Conservation (phyloP, 139 green algal genomes). For the Trebouxia sp. region DNA sequence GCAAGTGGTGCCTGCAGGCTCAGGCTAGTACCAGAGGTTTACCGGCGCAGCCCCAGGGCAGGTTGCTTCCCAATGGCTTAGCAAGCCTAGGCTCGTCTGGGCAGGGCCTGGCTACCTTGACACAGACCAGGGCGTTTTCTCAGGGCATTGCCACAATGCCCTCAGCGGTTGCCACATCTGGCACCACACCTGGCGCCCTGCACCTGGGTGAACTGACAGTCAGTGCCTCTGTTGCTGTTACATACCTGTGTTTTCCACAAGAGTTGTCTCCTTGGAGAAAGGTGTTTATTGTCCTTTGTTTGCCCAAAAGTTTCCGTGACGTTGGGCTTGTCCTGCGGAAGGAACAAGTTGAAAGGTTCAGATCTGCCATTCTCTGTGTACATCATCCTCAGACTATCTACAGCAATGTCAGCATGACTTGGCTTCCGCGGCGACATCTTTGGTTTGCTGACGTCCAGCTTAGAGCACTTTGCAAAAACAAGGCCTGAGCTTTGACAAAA, state of each 20-base stretch:
- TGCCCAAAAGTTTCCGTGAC: no score
- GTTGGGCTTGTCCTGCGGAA: no score
- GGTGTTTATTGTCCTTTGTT: no score
- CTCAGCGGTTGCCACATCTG: neutral
- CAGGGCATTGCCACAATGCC: neutral
- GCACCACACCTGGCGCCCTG: neutral
- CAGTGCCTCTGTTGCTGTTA: neutral
- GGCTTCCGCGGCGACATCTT: no score
- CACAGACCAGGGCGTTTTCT: neutral
- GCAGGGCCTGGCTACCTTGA: neutral
- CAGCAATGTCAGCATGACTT: no score
- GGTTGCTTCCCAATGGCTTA: neutral
- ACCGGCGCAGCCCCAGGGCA: neutral
- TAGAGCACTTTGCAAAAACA: no score
- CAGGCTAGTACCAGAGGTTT: neutral
- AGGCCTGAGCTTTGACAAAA: no score
- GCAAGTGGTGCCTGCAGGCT: conserved; percentile 76
- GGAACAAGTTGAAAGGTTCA: no score
- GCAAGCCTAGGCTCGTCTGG: neutral
- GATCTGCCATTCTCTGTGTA: no score
- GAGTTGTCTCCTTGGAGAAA: no score
- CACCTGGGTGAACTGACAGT: conserved; percentile 8
- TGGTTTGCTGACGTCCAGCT: no score
- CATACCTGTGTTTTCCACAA: neutral
- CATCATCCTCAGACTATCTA: no score